Percentiles rank a stretch among this genome's conserved stretches.
Evolutionary conservation across 148 eudicot genomes (phyloP).

Genomic region (Heliamphora exappendiculata): DNA sequence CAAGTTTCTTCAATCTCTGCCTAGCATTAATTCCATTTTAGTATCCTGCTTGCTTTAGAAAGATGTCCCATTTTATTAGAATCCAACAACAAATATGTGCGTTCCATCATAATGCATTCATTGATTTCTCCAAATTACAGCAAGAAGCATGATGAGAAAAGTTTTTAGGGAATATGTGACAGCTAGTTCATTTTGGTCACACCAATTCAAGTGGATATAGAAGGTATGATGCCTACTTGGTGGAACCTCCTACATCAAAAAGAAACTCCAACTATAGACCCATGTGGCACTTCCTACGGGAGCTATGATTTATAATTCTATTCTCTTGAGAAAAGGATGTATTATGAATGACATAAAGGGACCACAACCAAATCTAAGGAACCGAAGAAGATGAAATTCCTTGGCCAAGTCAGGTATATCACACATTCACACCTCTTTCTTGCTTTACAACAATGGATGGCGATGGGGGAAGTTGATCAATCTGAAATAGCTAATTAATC

Average conservation of each 20-base stretch:
- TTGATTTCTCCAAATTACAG: background rate
- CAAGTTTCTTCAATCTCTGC: background rate
- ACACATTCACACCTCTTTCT: background rate
- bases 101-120: background rate
- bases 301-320: too few species aligned
- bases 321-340: background rate
- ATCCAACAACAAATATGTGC: background rate
- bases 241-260: background rate
- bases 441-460: background rate
- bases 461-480: background rate
- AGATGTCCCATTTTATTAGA: background rate
- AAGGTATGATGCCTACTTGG: background rate
- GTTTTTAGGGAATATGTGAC: background rate
- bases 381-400: background rate
- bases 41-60: background rate
- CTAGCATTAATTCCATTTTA: background rate
- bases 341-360: background rate
- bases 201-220: background rate
- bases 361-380: background rate
- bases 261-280: background rate
- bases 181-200: background rate
- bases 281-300: background rate
- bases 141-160: background rate
- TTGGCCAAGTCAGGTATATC: background rate
- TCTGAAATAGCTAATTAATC: background rate